Evolutionary conservation across 805 yeast genomes (phyloP).

Genomic region (Cyberlindnera euphorbiiphila): DNA sequence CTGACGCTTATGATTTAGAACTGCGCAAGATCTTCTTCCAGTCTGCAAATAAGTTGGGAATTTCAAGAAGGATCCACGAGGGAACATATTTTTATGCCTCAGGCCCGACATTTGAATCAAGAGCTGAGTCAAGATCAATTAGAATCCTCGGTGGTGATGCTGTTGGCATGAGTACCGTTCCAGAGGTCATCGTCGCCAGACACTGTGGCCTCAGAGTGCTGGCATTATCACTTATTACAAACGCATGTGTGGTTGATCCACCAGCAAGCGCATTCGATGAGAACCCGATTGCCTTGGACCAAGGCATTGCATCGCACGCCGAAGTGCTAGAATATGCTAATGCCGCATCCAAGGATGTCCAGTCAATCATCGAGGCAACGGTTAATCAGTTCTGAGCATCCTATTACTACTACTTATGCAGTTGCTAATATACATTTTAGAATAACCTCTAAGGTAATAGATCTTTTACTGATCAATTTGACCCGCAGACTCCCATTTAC

Average conservation of each 20-base stretch:
- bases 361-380: conserved; percentile 59
- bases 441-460: not conserved
- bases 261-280: conserved; percentile 65
- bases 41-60: conserved; percentile 45
- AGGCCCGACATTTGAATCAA: conserved; percentile 91
- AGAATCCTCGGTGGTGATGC: conserved; percentile 80
- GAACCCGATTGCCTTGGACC: conserved; percentile 48
- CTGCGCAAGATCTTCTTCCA: conserved; percentile 60
- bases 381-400: conserved; percentile 41
- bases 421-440: not conserved
- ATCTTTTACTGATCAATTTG: conserved; percentile 73
- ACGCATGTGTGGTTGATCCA: conserved; percentile 66
- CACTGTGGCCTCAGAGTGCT: conserved; percentile 80
- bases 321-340: conserved; percentile 85
- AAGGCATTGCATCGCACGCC: conserved; percentile 85
- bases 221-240: conserved; percentile 84
- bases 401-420: no score
- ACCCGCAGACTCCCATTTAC: conserved; percentile 97
- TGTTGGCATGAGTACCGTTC: conserved; percentile 97
- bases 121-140: conserved; percentile 86
- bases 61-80: conserved; percentile 66
- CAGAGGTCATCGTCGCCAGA: conserved; percentile 90
- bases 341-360: conserved; percentile 78
- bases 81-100: conserved; percentile 83
- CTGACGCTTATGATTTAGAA: conserved; percentile 82